Conservation (phyloP, 1,284 basidiomycete species). For the Ceratobasidium sp. region DNA sequence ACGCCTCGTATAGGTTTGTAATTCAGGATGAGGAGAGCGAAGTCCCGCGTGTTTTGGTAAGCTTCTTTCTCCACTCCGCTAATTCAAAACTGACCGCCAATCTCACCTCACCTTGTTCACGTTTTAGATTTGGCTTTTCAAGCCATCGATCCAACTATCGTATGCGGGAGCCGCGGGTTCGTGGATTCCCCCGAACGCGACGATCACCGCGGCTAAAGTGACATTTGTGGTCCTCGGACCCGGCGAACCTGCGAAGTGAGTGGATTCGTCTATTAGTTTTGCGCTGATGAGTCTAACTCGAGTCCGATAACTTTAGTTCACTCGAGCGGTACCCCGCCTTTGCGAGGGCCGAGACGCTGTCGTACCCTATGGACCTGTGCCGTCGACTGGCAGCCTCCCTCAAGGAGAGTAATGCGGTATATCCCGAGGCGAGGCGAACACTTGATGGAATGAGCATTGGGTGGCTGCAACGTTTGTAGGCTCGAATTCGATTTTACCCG, state of each 20-base stretch:
- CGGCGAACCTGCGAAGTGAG: slow-evolving; percentile 68
- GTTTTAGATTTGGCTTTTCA: slow-evolving; percentile 88
- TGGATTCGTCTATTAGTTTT: slow-evolving; percentile 15
- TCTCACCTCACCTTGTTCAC: not conserved
- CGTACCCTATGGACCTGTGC: slow-evolving; percentile 80
- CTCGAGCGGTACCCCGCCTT: slow-evolving; percentile 58
- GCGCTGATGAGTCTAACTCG: slow-evolving; percentile 1
- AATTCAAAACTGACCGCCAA: not conserved
- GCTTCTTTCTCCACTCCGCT: slow-evolving; percentile 53
- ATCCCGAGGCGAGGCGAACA: slow-evolving; percentile 77
- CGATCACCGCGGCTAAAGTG: slow-evolving; percentile 78
- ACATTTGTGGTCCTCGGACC: slow-evolving; percentile 77
- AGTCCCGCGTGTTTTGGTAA: slow-evolving; percentile 78
- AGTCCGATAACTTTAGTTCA: slow-evolving; percentile 56
- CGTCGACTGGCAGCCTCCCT: slow-evolving; percentile 73
- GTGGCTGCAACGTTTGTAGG: slow-evolving; percentile 67
- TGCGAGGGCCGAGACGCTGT: slow-evolving; percentile 84
- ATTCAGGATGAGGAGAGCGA: slow-evolving; percentile 87
- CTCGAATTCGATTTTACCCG: not conserved
- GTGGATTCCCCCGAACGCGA: slow-evolving; percentile 71
- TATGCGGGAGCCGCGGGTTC: slow-evolving; percentile 72
- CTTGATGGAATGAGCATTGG: slow-evolving; percentile 85
- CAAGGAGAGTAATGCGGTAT: slow-evolving; percentile 78
- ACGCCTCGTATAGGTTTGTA: slow-evolving; percentile 90
- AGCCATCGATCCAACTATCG: slow-evolving; percentile 82